These are phyloP conservation scores for Psilocybe azurescens DNA, from an alignment of 768 basidiomycete species.

Conservation along the genomic window DNA sequence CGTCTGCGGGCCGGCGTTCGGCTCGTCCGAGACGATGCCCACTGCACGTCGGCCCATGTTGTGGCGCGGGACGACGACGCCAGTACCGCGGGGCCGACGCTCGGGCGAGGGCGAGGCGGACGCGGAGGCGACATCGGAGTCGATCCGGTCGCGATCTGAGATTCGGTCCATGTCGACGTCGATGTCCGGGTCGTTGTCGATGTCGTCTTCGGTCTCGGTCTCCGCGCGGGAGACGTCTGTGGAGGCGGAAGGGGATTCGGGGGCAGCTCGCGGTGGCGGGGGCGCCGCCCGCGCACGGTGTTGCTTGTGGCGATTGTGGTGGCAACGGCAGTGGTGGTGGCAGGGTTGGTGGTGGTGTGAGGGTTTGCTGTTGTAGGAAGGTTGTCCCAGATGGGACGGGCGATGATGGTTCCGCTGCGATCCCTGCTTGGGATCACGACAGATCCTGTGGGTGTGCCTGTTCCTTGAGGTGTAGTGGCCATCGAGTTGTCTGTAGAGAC, in stretches of 20 bases:
- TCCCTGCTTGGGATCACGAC: constrained; percentile 67
- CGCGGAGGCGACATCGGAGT: constrained; percentile 31
- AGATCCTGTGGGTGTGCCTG: constrained; percentile 64
- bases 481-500: constrained; percentile 67
- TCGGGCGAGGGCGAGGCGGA: constrained; percentile 40
- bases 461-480: constrained; percentile 61
- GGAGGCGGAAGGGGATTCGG: constrained; percentile 43
- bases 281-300: constrained; percentile 19
- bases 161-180: constrained; percentile 47
- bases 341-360: background rate
- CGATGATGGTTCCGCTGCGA: constrained; percentile 78
- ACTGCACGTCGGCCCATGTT: constrained; percentile 35
- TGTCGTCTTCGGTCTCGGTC: constrained; percentile 83
- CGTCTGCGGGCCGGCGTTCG: constrained; percentile 26
- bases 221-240: constrained; percentile 63
- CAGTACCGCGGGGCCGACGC: constrained; percentile 24
- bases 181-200: constrained; percentile 50
- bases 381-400: constrained; percentile 65
- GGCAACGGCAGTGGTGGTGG: constrained; percentile 17
- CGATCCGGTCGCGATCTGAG: constrained; percentile 24
- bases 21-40: constrained; percentile 47
- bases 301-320: constrained; percentile 13
- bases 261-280: constrained; percentile 33
- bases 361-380: constrained; percentile 19
- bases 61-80: constrained; percentile 21